A percentile compares a stretch with the other conserved stretches of the same genome.
phyloP scores from a whole-genome alignment of 1,139 yeast species.

The Yamadazyma aaseri region DNA sequence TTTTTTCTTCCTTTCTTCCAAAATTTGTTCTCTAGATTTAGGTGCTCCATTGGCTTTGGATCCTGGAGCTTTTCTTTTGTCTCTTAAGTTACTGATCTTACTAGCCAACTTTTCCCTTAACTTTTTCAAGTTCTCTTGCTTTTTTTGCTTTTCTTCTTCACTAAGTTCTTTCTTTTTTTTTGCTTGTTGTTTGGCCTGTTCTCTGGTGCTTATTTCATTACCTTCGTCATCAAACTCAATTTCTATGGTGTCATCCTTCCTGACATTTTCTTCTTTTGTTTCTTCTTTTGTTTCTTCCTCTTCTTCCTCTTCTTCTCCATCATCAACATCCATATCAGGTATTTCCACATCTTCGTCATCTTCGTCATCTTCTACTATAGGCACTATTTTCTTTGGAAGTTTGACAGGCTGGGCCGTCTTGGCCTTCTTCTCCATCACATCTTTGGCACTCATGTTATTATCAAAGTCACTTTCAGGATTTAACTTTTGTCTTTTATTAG shows the following conservation, averaged over 20 bases:
- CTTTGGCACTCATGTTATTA: slow-evolving; percentile 57
- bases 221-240: slow-evolving; percentile 79
- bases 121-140: slow-evolving; percentile 57
- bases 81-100: slow-evolving; percentile 67
- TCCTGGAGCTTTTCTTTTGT: slow-evolving; percentile 91
- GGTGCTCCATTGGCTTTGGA: slow-evolving; percentile 78
- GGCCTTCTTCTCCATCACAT: slow-evolving; percentile 58
- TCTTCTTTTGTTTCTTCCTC: too few relatives aligned
- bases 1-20: slow-evolving; percentile 53
- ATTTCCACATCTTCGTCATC: slow-evolving; percentile 16
- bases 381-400: slow-evolving; percentile 37
- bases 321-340: slow-evolving; percentile 17
- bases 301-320: slow-evolving; percentile 16
- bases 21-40: slow-evolving; percentile 71
- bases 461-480: slow-evolving; percentile 62
- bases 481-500: slow-evolving; percentile 66
- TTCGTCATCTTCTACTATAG: slow-evolving; percentile 13
- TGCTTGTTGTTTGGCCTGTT: slow-evolving; percentile 16
- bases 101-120: slow-evolving; percentile 71
- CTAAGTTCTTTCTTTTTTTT: slow-evolving; percentile 28
- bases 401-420: slow-evolving; percentile 57
- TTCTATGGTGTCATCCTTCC: slow-evolving; percentile 22
- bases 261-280: slow-evolving; percentile 11
- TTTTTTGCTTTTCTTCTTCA: slow-evolving; percentile 48
- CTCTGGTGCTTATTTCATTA: slow-evolving; percentile 43